Percentiles rank a stretch among this genome's conserved stretches.
These are phyloP conservation scores for Fusarium devonianum DNA, from an alignment of 2,329 filamentous ascomycete species.

Conservation along the genomic window DNA sequence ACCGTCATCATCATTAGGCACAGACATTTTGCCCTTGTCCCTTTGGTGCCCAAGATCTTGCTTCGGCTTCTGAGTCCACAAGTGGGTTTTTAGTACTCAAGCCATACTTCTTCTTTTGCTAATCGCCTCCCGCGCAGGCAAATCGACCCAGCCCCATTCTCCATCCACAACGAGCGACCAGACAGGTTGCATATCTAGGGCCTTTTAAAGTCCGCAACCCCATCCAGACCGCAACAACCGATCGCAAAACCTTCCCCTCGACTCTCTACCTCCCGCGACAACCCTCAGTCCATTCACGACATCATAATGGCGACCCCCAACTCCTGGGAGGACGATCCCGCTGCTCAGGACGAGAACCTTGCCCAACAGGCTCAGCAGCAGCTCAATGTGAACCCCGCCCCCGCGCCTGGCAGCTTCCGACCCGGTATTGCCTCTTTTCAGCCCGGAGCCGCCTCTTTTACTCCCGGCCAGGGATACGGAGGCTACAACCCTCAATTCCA, in stretches of 20 bases:
- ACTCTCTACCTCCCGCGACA: constrained; percentile 16
- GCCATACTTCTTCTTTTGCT: constrained; percentile 12
- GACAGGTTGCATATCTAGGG: constrained; percentile 33
- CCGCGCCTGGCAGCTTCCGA: constrained; percentile 56
- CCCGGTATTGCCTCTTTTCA: constrained; percentile 71
- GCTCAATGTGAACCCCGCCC: constrained; percentile 71
- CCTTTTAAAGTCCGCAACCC: constrained; percentile 36
- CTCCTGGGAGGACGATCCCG: constrained; percentile 91
- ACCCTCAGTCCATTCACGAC: constrained; percentile 16
- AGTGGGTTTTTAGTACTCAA: constrained; percentile 5
- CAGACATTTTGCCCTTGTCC: constrained; percentile 27
- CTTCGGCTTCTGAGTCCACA: constrained; percentile 2
- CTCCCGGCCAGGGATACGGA: constrained; percentile 73
- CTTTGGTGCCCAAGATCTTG: constrained; percentile 38
- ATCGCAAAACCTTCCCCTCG: constrained; percentile 29
- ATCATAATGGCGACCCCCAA: constrained; percentile 83
- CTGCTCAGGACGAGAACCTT: constrained; percentile 79
- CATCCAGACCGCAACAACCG: constrained; percentile 34
- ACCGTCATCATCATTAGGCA: constrained; percentile 38
- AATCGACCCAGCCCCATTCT: constrained; percentile 23
- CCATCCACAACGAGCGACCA: constrained; percentile 12
- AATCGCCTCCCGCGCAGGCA: constrained; percentile 1
- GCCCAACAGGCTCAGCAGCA: constrained; percentile 78
- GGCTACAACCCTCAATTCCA: constrained; percentile 64
- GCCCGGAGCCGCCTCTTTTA: constrained; percentile 75